Base-by-base conservation (phyloP, 2,329 filamentous ascomycete species). In the Aspergillus persii region DNA sequence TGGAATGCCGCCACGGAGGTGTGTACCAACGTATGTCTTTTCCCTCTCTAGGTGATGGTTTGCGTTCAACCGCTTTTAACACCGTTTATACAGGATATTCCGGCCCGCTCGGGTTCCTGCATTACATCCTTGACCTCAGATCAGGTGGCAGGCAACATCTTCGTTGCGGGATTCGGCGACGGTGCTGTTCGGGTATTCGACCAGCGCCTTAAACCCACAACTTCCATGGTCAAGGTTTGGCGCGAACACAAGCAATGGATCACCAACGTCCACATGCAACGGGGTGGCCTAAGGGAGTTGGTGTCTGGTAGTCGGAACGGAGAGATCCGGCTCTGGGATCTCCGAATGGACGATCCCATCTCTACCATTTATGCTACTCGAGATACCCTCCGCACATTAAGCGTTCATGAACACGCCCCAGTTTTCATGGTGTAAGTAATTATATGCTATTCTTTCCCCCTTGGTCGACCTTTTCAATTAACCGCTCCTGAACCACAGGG, bases 171-270 rank as follows among this genome's bases (percentile, higher is more conserved):
- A 3, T 99, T 98, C 69, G 95, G 95, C 18, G 96, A 99, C 69
- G 95, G 95, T 36, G 93, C 92, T 1, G 89, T 99, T 48, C 86
- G 95, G 54, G 92, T 97, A 4, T 99, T 97, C 72, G 95, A 99
- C 74, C 91, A 94, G 64, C 88, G 95, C 11, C 79, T 91, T 62
- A 88, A 89, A 62, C 89, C 92, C 2, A 89, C 92, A 61, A 92
- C 95, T 56, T 90, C 90, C 18, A 97, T 98, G 93, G 89, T 97
- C 57, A 91, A 90, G 76, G 93, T 94, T 66, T 99, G 95, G 94
- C 95, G 96, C 72, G 92, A 97, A 69, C 94, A 98, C 71, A 88
- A 89, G 61, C 91, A 96, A 68, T 99, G 95, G 95, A 89, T 99
- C 74, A 93, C 92, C 69, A 95, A 91, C 66, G 92, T 96, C 12